These are phyloP conservation scores for Komagataella ulmi DNA, from an alignment of 805 yeast species.

Conservation along the genomic window DNA sequence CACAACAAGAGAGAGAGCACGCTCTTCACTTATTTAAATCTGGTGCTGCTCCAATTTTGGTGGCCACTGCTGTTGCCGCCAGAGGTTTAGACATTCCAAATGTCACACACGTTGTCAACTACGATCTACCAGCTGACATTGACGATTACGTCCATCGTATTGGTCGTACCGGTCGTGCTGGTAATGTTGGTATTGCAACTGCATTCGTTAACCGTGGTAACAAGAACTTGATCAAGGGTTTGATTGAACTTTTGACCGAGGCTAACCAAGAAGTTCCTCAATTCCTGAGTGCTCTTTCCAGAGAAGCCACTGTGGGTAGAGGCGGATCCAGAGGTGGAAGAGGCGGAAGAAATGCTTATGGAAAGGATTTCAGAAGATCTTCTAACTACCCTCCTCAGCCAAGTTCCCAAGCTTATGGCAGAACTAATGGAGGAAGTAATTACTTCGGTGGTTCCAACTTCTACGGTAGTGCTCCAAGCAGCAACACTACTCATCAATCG, in stretches of 20 bases:
- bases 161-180: constrained; percentile 99
- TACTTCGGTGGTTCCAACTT: constrained; percentile 20
- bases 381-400: constrained; percentile 7
- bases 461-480: constrained; percentile 10
- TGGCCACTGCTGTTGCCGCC: constrained; percentile 99
- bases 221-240: constrained; percentile 76
- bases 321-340: constrained; percentile 45
- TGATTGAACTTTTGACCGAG: constrained; percentile 77
- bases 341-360: constrained; percentile 22
- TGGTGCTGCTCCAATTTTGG: constrained; percentile 88
- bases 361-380: constrained; percentile 40
- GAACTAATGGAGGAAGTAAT: constrained; percentile 17
- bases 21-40: constrained; percentile 89
- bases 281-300: constrained; percentile 66
- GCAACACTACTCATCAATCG: not conserved
- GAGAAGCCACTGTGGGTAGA: constrained; percentile 54
- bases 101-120: constrained; percentile 95
- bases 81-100: constrained; percentile 99
- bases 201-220: constrained; percentile 97
- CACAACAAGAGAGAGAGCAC: constrained; percentile 95
- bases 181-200: constrained; percentile 96
- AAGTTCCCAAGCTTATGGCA: constrained; percentile 7
- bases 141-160: constrained; percentile 99
- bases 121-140: constrained; percentile 91
- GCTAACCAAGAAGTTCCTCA: constrained; percentile 97